Percentiles rank a stretch among this genome's conserved stretches.
These are phyloP conservation scores for Tetramitus jugosus DNA, from an alignment of 208 protist species.

Conservation along the genomic window DNA sequence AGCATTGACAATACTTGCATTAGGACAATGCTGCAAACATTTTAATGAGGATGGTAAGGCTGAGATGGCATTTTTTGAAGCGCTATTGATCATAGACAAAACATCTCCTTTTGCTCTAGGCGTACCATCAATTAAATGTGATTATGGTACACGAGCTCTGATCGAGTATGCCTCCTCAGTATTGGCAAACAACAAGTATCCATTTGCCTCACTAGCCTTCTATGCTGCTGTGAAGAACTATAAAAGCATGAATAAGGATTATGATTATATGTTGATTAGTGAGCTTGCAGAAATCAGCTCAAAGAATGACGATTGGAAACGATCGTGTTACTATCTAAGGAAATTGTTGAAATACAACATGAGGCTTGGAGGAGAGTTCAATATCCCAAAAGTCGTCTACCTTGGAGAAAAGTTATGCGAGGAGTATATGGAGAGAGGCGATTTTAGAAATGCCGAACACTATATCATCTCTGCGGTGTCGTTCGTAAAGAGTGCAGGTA, in stretches of 20 bases:
- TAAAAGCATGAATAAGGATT: not conserved
- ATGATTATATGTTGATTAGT: constrained; percentile 1
- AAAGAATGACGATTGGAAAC: constrained; percentile 8
- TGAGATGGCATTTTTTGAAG: not conserved
- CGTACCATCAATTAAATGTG: not conserved
- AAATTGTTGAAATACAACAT: not conserved
- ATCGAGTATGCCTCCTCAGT: not conserved
- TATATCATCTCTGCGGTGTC: not conserved
- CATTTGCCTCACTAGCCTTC: not conserved
- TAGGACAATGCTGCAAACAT: not conserved
- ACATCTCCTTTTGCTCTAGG: not conserved
- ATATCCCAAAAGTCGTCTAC: not conserved
- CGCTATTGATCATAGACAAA: not conserved
- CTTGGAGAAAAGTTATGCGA: not conserved
- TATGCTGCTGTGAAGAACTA: not conserved
- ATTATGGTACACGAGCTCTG: not conserved
- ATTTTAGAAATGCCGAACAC: constrained; percentile 15
- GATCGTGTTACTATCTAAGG: not conserved
- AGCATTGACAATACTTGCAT: not conserved
- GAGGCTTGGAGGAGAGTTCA: not conserved
- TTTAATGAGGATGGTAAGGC: not conserved
- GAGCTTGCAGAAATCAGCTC: not conserved
- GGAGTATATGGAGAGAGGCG: not conserved
- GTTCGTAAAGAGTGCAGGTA: not conserved
- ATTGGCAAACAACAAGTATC: constrained; percentile 13